Percentiles rank a stretch among this genome's conserved stretches.
phyloP scores from a whole-genome alignment of 2,329 filamentous ascomycete genomes.

The Mycosphaerelloides madeirae region DNA sequence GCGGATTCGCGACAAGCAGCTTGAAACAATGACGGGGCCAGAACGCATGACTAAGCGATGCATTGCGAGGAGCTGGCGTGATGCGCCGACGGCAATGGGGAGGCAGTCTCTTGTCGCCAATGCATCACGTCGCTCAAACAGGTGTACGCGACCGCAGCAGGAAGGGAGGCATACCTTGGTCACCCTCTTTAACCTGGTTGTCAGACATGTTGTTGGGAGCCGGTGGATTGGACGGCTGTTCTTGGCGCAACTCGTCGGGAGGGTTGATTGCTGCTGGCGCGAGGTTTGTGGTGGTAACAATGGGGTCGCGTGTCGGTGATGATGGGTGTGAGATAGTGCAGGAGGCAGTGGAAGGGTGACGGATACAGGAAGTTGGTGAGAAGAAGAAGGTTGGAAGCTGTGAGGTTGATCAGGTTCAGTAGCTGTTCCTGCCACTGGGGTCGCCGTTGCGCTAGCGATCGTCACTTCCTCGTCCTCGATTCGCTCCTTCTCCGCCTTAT shows the following conservation, averaged over 20 bases:
- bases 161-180: constrained; percentile 26
- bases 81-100: constrained; percentile 13
- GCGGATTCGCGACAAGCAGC: background rate
- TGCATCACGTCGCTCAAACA: constrained; percentile 12
- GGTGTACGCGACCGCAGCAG: constrained; percentile 12
- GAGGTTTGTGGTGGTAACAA: constrained; percentile 6
- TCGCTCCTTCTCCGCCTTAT: no score
- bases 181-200: constrained; percentile 47
- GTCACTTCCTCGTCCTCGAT: no score
- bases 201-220: constrained; percentile 37
- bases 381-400: background rate
- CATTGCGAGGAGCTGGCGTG: constrained; percentile 9
- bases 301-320: constrained; percentile 17
- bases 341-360: constrained; percentile 5
- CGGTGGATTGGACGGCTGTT: constrained; percentile 5
- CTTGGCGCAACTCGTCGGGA: constrained; percentile 21
- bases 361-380: background rate
- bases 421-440: no score
- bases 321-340: constrained; percentile 10
- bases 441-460: no score
- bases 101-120: constrained; percentile 9
- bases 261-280: constrained; percentile 11
- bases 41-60: constrained; percentile 23
- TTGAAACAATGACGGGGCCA: constrained; percentile 1
- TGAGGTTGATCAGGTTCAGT: no score